Base-by-base conservation (phyloP, 306 rosid species). In the Casuarina glauca region DNA sequence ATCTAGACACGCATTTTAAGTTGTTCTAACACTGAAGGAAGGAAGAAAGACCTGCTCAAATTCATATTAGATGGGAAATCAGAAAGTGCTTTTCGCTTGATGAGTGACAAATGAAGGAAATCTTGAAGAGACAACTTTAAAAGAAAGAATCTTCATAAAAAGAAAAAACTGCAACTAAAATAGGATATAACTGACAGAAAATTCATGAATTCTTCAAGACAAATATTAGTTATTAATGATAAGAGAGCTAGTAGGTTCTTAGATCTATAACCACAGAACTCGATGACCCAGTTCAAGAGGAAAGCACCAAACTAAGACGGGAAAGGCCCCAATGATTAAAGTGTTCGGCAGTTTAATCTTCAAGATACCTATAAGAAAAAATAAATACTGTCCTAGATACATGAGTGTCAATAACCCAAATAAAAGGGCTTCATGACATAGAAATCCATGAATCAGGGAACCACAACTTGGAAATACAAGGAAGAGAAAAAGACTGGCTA, bases 71-170 rank as follows among this genome's bases (percentile, higher is more conserved):
- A 41, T 17, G 42, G 48, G 71, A 41, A 42, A 66, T 66, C 20
- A 66, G 70, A 66, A 5, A 8, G 50, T 66, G 6, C 15, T 6
- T 66, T 66, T 66, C n/a, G 50, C 15, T 9, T n/a, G 2, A 2
- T 17, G 26, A 66, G 48, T 16, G 32, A 41, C 17, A 10, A 39
- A 15, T 8, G 48, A 64, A 64, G 46, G 46, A 41, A 41, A 16
- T 39, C 13, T 42, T 66, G 70, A 66, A 41, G 70, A 42, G 46
- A 66, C 70, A 64, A 48, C 49, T 41, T 66, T 9, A 66, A 66
- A 15, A 62, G 69, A n/a, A 62, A 62, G 42, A 43, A 36, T 36
- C 41, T 35, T 15, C 12, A 36, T 62, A 15, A 36, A 62, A 1
- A 10, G 7, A 36, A 62, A 1, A 10, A 38, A 10, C 4, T 36